Conservation (phyloP, 129 eudicot genomes). For the Pseudognaphalium luteoalbum region DNA sequence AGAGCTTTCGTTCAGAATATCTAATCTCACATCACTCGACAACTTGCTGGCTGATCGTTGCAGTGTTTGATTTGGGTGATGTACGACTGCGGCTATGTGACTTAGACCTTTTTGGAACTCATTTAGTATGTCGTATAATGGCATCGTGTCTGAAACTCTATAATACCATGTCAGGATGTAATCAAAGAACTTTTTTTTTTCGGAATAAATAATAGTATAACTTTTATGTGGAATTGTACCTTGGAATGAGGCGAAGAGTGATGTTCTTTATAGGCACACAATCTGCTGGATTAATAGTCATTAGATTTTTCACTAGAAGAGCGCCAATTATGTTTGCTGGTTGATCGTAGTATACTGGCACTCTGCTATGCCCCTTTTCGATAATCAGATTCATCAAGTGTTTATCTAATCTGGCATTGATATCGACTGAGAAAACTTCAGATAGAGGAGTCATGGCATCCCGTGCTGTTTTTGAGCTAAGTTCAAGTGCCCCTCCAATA, state of each 20-base stretch:
- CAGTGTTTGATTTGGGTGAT: constrained; percentile 33
- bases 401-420: constrained; percentile 61
- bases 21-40: constrained; percentile 43
- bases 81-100: constrained; percentile 77
- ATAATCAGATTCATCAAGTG: constrained; percentile 54
- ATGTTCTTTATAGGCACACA: constrained; percentile 48
- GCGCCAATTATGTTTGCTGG: constrained; percentile 73
- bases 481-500: constrained; percentile 74
- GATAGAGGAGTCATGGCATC: constrained; percentile 71
- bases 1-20: constrained; percentile 44
- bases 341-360: constrained; percentile 82
- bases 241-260: constrained; percentile 52
- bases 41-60: constrained; percentile 30
- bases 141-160: constrained; percentile 71
- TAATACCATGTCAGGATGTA: constrained; percentile 4
- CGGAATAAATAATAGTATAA: background rate
- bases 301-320: constrained; percentile 62
- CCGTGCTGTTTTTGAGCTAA: constrained; percentile 61
- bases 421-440: constrained; percentile 55
- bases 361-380: constrained; percentile 82
- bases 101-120: constrained; percentile 81
- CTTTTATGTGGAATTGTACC: constrained; percentile 29
- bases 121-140: constrained; percentile 58
- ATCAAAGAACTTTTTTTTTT: background rate
- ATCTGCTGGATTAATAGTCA: constrained; percentile 48